Conservation (phyloP, 371 early-diverging fungal genomes). For the Dinochytrium kinnereticum region DNA sequence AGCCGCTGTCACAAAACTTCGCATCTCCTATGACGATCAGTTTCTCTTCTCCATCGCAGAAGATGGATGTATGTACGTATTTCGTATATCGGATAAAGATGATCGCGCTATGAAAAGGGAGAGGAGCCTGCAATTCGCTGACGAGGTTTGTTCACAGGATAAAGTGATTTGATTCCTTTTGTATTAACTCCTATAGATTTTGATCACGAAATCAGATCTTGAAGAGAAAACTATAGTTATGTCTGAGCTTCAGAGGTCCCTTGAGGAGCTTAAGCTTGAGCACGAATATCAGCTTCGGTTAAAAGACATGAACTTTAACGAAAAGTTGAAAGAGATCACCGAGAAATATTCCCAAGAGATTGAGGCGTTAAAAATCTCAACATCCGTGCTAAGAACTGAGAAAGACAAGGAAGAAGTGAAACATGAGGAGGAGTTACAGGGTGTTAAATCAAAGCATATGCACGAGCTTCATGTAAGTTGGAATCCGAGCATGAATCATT, state of each 20-base stretch:
- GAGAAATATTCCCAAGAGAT: slow-evolving; percentile 61
- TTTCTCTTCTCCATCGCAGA: slow-evolving; percentile 54
- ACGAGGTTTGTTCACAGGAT: slow-evolving; percentile 49
- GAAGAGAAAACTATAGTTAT: slow-evolving; percentile 57
- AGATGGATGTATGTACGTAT: slow-evolving; percentile 57
- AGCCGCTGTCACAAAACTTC: slow-evolving; percentile 47
- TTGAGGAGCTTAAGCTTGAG: slow-evolving; percentile 62
- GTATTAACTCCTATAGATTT: slow-evolving; percentile 39
- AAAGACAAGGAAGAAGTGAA: slow-evolving; percentile 63
- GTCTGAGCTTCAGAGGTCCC: slow-evolving; percentile 49
- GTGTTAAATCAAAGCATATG: slow-evolving; percentile 38
- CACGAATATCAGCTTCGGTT: slow-evolving; percentile 65
- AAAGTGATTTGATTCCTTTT: background rate
- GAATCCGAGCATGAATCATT: no score
- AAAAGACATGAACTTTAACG: slow-evolving; percentile 64
- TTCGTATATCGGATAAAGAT: slow-evolving; percentile 53
- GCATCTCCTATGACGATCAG: slow-evolving; percentile 55
- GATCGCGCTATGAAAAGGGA: slow-evolving; percentile 40
- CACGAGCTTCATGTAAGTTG: slow-evolving; percentile 53
- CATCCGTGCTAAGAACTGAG: slow-evolving; percentile 52
- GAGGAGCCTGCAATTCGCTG: slow-evolving; percentile 43
- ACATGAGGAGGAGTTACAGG: slow-evolving; percentile 53
- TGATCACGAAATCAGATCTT: slow-evolving; percentile 60
- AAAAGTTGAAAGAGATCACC: slow-evolving; percentile 59
- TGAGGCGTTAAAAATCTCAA: slow-evolving; percentile 56